A percentile compares a stretch with the other conserved stretches of the same genome.
Conservation (phyloP, 1,139 yeast genomes). For the Saccharomyces hybrid region DNA sequence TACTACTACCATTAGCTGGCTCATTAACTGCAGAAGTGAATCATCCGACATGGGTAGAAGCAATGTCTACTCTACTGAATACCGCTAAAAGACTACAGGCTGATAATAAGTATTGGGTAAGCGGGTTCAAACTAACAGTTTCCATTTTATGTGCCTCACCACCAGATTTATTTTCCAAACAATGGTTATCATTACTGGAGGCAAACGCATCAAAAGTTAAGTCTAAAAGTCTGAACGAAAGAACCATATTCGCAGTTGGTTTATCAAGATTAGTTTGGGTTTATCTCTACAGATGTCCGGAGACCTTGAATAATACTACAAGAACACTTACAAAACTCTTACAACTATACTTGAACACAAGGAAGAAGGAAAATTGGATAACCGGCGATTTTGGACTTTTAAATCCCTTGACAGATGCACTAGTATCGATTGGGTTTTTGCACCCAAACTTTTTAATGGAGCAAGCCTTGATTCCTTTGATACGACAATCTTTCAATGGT, state of each 20-base stretch:
- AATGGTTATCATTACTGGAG: constrained; percentile 71
- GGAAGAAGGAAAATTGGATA: constrained; percentile 67
- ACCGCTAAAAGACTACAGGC: constrained; percentile 40
- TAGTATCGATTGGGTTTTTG: constrained; percentile 70
- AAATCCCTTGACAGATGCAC: constrained; percentile 59
- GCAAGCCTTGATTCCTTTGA: constrained; percentile 55
- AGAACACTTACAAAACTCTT: constrained; percentile 56
- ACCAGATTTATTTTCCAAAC: constrained; percentile 59
- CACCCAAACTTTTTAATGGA: constrained; percentile 77
- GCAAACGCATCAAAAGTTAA: constrained; percentile 36
- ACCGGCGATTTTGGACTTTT: constrained; percentile 54
- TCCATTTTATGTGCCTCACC: constrained; percentile 78
- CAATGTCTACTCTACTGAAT: constrained; percentile 57
- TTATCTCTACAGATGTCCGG: constrained; percentile 76
- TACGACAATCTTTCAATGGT: constrained; percentile 51
- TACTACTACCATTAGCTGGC: constrained; percentile 77
- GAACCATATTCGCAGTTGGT: constrained; percentile 56
- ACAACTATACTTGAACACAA: constrained; percentile 46
- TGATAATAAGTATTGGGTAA: constrained; percentile 59
- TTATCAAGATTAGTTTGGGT: constrained; percentile 81
- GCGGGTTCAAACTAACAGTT: constrained; percentile 61
- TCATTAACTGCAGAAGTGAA: constrained; percentile 88
- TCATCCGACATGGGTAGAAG: constrained; percentile 91
- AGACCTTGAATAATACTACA: constrained; percentile 79
- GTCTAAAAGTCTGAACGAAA: constrained; percentile 48